A percentile compares a stretch with the other conserved stretches of the same genome.
phyloP scores from a whole-genome alignment of 495 filamentous ascomycete genomes.

The Xylaria curta region DNA sequence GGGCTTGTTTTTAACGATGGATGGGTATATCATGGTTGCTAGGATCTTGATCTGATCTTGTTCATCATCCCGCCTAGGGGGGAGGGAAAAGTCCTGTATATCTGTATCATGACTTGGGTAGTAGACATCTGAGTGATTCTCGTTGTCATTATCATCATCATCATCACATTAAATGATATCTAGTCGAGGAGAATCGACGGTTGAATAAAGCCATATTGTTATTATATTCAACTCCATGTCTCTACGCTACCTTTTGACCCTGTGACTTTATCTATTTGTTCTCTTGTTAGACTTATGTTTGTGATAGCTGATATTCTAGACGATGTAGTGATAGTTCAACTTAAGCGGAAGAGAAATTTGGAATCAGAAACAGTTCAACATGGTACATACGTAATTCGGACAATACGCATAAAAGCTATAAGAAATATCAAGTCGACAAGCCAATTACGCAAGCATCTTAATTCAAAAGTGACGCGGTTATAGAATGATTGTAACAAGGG shows the following conservation, averaged over 20 bases:
- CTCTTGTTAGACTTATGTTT: neutral
- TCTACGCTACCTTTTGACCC: neutral
- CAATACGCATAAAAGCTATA: neutral
- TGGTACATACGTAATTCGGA: neutral
- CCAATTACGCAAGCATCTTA: neutral
- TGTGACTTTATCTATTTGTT: neutral
- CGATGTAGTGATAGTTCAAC: neutral
- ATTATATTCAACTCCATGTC: neutral
- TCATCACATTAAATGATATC: slow-evolving; percentile 10
- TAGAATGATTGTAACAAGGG: too few relatives aligned
- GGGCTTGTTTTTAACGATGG: neutral
- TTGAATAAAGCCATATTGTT: slow-evolving; percentile 7
- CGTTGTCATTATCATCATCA: neutral
- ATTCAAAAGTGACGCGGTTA: neutral
- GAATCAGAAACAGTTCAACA: neutral
- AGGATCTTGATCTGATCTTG: neutral
- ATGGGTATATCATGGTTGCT: neutral
- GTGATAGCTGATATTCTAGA: neutral
- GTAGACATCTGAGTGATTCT: slow-evolving; percentile 32
- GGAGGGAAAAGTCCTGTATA: slow-evolving; percentile 18
- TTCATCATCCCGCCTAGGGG: neutral
- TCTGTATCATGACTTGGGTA: slow-evolving; percentile 33
- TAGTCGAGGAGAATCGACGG: neutral
- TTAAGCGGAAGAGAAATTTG: neutral
- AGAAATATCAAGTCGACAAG: neutral